Conservation (phyloP, 306 rosid species). For the Malus fusca region DNA sequence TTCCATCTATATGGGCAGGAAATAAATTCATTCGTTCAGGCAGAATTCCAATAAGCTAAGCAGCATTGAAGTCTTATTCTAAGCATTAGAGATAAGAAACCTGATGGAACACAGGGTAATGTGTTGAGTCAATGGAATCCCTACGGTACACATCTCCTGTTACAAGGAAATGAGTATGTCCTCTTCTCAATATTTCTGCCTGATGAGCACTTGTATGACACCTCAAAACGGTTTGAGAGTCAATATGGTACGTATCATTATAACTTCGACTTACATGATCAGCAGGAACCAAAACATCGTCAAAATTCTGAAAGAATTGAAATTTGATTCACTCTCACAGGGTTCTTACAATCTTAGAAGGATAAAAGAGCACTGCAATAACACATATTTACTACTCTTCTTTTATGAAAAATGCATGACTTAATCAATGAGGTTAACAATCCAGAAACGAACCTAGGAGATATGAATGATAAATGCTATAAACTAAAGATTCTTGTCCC, state of each 20-base stretch:
- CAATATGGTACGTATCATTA: constrained; percentile 83
- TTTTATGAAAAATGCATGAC: not conserved
- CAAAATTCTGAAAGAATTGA: constrained; percentile 73
- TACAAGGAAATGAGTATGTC: constrained; percentile 85
- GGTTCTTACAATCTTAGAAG: not conserved
- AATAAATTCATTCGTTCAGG: not conserved
- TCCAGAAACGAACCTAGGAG: not conserved
- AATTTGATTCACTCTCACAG: constrained; percentile 4
- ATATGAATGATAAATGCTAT: not conserved
- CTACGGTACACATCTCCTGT: constrained; percentile 98
- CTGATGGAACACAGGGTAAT: constrained; percentile 97
- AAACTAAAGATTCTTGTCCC: not conserved
- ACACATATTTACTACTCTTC: not conserved
- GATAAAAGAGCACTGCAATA: not conserved
- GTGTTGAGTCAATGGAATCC: constrained; percentile 98
- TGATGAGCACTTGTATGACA: constrained; percentile 99
- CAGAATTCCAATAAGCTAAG: constrained; percentile 10
- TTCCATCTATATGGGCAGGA: constrained; percentile 66
- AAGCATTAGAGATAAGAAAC: constrained; percentile 23
- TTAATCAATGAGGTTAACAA: not conserved
- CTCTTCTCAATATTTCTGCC: constrained; percentile 75
- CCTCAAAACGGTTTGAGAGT: constrained; percentile 79
- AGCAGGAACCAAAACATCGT: constrained; percentile 93
- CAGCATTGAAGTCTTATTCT: constrained; percentile 7
- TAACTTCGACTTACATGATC: constrained; percentile 94